Evolutionary conservation across 2,329 filamentous ascomycete species (phyloP).

Genomic region (Ceratocystis colombiana): DNA sequence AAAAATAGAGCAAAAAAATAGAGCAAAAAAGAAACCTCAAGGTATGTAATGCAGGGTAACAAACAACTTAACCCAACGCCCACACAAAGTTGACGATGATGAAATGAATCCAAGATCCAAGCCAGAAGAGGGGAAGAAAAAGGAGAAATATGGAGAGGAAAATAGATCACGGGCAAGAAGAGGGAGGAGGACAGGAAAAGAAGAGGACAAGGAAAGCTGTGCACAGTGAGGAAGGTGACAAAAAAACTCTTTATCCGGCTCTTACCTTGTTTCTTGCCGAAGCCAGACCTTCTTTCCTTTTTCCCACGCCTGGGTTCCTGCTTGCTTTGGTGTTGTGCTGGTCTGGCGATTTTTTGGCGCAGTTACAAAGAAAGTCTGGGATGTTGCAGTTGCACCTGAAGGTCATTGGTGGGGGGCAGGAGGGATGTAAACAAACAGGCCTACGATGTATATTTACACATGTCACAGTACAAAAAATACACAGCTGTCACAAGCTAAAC

Average conservation of each 20-base stretch:
- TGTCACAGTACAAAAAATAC: neutral
- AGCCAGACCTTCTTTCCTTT: slow-evolving; percentile 10
- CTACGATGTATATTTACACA: neutral
- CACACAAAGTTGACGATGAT: slow-evolving; percentile 13
- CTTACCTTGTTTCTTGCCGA: neutral
- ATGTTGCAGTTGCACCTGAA: slow-evolving; percentile 8
- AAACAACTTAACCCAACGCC: slow-evolving; percentile 21
- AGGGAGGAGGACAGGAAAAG: slow-evolving; percentile 10
- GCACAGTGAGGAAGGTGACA: neutral
- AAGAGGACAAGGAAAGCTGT: slow-evolving; percentile 4
- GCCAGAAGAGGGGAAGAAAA: slow-evolving; percentile 8
- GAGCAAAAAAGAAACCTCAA: slow-evolving; percentile 10
- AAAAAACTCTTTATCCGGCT: slow-evolving; percentile 11
- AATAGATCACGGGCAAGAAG: slow-evolving; percentile 7
- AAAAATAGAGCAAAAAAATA: slow-evolving; percentile 11
- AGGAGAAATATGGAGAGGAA: neutral
- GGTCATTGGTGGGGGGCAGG: slow-evolving; percentile 1
- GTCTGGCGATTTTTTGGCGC: slow-evolving; percentile 11
- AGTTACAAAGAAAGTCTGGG: slow-evolving; percentile 3
- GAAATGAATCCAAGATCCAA: slow-evolving; percentile 1
- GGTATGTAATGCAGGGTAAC: slow-evolving; percentile 21
- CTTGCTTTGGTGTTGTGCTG: neutral
- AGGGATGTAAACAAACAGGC: slow-evolving; percentile 21
- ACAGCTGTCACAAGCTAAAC: neutral
- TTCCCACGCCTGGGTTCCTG: slow-evolving; percentile 6